Evolutionary conservation across 2,329 filamentous ascomycete genomes (phyloP).

Genomic region (Colletotrichum noveboracense): DNA sequence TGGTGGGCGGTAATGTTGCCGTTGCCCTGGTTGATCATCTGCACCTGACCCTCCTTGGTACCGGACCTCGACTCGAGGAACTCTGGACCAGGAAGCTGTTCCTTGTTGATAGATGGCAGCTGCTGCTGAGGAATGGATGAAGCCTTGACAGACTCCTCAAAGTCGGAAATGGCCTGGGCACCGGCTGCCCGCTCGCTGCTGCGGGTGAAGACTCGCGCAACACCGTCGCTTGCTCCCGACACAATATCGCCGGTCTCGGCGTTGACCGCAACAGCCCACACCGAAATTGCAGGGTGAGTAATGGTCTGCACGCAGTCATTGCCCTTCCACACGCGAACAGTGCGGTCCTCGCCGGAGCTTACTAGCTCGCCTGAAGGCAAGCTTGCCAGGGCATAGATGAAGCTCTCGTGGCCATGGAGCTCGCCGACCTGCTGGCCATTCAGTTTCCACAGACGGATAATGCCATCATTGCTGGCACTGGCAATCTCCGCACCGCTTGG

Average conservation of each 20-base stretch:
- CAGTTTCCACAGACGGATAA: constrained; percentile 86
- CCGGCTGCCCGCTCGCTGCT: constrained; percentile 73
- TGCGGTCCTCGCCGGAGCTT: constrained; percentile 94
- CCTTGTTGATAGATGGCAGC: constrained; percentile 84
- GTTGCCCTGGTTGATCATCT: constrained; percentile 85
- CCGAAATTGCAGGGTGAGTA: constrained; percentile 94
- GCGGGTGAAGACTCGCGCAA: constrained; percentile 84
- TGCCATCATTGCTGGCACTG: constrained; percentile 90
- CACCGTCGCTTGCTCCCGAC: constrained; percentile 88
- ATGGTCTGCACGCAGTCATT: constrained; percentile 90
- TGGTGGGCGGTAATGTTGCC: constrained; percentile 86
- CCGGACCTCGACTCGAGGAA: constrained; percentile 83
- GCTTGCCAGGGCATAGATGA: constrained; percentile 84
- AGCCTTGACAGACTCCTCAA: constrained; percentile 81
- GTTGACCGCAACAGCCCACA: constrained; percentile 91
- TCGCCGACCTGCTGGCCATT: constrained; percentile 78
- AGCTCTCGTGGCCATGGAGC: constrained; percentile 88
- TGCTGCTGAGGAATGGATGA: constrained; percentile 91
- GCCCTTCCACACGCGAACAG: constrained; percentile 86
- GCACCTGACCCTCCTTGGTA: constrained; percentile 95
- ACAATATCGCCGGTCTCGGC: constrained; percentile 86
- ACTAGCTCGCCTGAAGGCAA: constrained; percentile 86
- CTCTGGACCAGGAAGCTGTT: constrained; percentile 86
- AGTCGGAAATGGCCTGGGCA: constrained; percentile 70
- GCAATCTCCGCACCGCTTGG: constrained; percentile 89